Base-by-base conservation (phyloP, 768 basidiomycete genomes). In the Pholiota microspora region DNA sequence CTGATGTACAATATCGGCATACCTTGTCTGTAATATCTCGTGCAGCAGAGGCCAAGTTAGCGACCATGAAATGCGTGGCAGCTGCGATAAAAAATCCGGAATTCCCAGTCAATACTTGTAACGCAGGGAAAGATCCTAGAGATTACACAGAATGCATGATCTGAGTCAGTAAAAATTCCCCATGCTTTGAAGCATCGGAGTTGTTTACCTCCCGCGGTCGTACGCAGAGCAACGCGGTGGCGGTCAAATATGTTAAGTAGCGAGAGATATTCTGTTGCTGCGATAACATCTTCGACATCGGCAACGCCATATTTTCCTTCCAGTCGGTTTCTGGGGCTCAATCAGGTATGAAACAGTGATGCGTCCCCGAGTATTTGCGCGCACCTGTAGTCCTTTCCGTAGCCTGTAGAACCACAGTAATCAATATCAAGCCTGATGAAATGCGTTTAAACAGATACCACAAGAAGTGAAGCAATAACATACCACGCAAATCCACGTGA, bases 321-420 rank as follows among this genome's bases (percentile, higher is more conserved):
- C 3, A 92, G 79, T 15, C 85, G 79, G 51, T 76, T 75, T 57
- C 79, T 80, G 63, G 86, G 89, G 45, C 71, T 69, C 2, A 83
- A 77, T 0, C 89, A 52, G 51, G 23, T 21, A n/a, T 5, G 42
- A 42, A 45, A 21, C 5, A 31, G 13, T 42, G 7, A 36, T 23
- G n/a, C n/a, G n/a, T n/a, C n/a, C 13, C 15, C 29, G 21, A 29
- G 38, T 8, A 16, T 21, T 29, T 32, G 18, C 21, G 29, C 36
- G 8, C 7, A 54, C 53, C 53, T 46, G 45, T 54, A 54, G 9
- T 54, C 53, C 48, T 54, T 54, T 34, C 53, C 89, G 62, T 85
- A 89, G 0, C 89, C 85, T 4, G 81, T 80, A 0, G 85, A 86
- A 1, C 89, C 90, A 1, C 86, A 78, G 57, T 88, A 85, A 59